Percentiles rank a stretch among this genome's conserved stretches.
These are phyloP conservation scores for Arthrobotrys pseudoclavata DNA, from an alignment of 2,329 filamentous ascomycete species.

Conservation along the genomic window DNA sequence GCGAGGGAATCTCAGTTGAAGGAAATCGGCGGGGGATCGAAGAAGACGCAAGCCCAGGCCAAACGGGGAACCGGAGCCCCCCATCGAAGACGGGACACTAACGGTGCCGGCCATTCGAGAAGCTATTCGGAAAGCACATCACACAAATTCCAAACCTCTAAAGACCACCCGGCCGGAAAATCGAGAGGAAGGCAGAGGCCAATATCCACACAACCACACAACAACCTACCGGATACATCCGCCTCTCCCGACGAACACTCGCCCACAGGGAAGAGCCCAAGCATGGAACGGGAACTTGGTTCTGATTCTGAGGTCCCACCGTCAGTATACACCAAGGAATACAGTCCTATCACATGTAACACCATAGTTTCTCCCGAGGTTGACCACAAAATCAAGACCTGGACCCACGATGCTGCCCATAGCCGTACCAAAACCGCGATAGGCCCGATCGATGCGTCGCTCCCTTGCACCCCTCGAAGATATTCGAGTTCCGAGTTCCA, in stretches of 20 bases:
- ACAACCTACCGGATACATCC: constrained; percentile 50
- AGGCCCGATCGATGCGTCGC: constrained; percentile 27
- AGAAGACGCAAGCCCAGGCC: constrained; percentile 51
- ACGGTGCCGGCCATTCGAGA: constrained; percentile 72
- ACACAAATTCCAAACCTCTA: constrained; percentile 65
- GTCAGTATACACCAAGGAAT: constrained; percentile 58
- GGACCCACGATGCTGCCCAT: constrained; percentile 42
- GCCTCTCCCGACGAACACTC: constrained; percentile 57
- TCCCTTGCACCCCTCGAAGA: constrained; percentile 43
- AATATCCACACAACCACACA: constrained; percentile 50
- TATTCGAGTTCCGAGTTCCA: constrained; percentile 53
- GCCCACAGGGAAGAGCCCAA: constrained; percentile 55
- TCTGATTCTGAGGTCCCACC: constrained; percentile 56
- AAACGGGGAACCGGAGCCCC: constrained; percentile 82
- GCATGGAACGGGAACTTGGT: constrained; percentile 53
- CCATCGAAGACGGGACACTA: constrained; percentile 84
- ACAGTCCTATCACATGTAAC: constrained; percentile 56
- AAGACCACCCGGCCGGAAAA: constrained; percentile 46
- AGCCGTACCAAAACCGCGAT: constrained; percentile 40
- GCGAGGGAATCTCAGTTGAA: constrained; percentile 80
- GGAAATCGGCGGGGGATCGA: constrained; percentile 71
- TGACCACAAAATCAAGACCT: constrained; percentile 56
- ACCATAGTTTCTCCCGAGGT: constrained; percentile 56
- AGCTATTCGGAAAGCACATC: constrained; percentile 68
- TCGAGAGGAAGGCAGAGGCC: constrained; percentile 50